Evolutionary conservation across 345 rosid genomes (phyloP).

Genomic region (Arabidopsis arenosa): DNA sequence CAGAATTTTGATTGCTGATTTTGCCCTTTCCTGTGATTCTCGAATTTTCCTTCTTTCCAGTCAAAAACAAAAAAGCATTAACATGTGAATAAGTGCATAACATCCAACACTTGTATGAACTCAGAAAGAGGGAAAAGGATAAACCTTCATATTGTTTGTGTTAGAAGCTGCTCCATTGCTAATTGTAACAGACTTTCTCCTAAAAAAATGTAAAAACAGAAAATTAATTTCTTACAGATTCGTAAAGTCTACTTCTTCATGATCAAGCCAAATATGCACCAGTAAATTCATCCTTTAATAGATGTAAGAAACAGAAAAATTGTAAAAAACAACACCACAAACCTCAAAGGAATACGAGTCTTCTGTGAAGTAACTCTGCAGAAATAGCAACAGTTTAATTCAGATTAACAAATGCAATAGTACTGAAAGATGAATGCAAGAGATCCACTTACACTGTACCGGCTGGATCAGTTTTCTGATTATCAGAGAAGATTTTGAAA

Average conservation of each 20-base stretch:
- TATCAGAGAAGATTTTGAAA: slow-evolving; percentile 59
- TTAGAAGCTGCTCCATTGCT: slow-evolving; percentile 44
- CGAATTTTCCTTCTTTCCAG: slow-evolving; percentile 49
- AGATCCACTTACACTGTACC: slow-evolving; percentile 52
- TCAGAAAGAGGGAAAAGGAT: slow-evolving; percentile 8
- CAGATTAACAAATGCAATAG: not conserved
- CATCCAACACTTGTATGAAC: slow-evolving; percentile 17
- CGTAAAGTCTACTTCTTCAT: not conserved
- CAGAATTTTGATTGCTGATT: slow-evolving; percentile 46
- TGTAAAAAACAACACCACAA: slow-evolving; percentile 9
- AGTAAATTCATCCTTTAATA: slow-evolving; percentile 6
- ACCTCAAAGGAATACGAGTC: slow-evolving; percentile 43
- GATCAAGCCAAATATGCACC: not conserved
- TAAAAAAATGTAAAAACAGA: slow-evolving; percentile 33
- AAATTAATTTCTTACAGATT: slow-evolving; percentile 4
- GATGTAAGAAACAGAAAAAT: not conserved
- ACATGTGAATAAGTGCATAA: slow-evolving; percentile 11
- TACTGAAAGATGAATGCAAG: not conserved
- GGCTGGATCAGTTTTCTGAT: slow-evolving; percentile 44
- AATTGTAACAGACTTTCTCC: slow-evolving; percentile 46
- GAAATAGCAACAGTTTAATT: not conserved
- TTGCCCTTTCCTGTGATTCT: slow-evolving; percentile 51
- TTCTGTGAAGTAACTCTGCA: slow-evolving; percentile 34
- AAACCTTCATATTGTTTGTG: slow-evolving; percentile 56
- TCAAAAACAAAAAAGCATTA: slow-evolving; percentile 7